phyloP scores from a whole-genome alignment of 2,329 filamentous ascomycete species.

The Sarocladium oryzae region DNA sequence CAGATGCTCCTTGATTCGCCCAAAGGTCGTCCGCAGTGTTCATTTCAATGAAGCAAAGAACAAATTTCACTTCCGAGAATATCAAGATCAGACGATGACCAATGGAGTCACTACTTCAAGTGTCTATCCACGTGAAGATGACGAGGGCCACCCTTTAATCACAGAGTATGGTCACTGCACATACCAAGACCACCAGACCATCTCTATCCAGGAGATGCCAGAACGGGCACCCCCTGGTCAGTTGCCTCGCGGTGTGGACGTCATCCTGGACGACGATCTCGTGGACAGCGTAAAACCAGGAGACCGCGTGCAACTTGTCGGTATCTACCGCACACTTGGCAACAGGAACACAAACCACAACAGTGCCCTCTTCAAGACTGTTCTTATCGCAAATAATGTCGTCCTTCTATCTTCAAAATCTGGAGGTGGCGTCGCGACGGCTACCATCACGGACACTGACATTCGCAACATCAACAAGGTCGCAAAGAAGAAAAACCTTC shows the following conservation, averaged over 20 bases:
- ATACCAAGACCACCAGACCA: constrained; percentile 93
- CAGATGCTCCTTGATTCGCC: constrained; percentile 87
- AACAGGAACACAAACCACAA: constrained; percentile 88
- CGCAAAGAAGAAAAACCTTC: constrained; percentile 87
- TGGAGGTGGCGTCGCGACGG: constrained; percentile 85
- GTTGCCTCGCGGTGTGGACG: constrained; percentile 89
- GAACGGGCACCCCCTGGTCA: constrained; percentile 93
- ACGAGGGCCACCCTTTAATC: constrained; percentile 82
- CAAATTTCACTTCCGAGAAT: constrained; percentile 83
- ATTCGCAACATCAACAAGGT: constrained; percentile 99
- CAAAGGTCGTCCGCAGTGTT: constrained; percentile 97
- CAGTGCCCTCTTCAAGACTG: constrained; percentile 89
- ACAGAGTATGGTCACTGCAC: constrained; percentile 96
- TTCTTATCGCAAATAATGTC: constrained; percentile 90
- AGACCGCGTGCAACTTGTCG: constrained; percentile 94
- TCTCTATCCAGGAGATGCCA: constrained; percentile 99
- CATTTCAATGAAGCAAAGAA: constrained; percentile 88
- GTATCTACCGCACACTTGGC: constrained; percentile 87
- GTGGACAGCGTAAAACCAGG: constrained; percentile 94
- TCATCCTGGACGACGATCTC: constrained; percentile 92
- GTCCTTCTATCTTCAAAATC: constrained; percentile 94
- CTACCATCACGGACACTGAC: constrained; percentile 90
- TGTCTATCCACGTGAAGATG: constrained; percentile 91
- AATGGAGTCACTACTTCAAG: constrained; percentile 83
- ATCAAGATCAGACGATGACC: constrained; percentile 96